Evolutionary conservation across 371 early-diverging fungal species (phyloP), one percentile per base, ranked within the genome.

Genomic region (Apophysomyces ossiformis): DNA sequence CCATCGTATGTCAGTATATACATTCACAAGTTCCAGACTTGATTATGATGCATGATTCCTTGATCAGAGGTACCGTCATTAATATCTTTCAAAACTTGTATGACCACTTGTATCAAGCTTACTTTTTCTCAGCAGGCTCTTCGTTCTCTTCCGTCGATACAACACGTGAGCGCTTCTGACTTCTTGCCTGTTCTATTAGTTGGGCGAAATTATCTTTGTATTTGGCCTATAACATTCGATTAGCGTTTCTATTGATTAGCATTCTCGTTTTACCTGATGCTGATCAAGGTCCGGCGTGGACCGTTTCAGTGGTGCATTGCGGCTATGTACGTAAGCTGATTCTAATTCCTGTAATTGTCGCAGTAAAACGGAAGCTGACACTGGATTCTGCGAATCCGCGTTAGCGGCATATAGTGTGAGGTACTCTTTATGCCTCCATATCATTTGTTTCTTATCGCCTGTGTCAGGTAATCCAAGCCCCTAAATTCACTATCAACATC

Each of bases 371-470:
- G 32, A 9, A 11, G 38, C 38, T 5, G 61, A 59, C 12, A 61
- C 76, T 2, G 89, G 89, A 18, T 82, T 66, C 7, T 69, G 69
- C 0, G 88, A 72, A 64, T 90, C 90, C 54, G 79, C 73, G 61
- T 90, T 90, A 36, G 90, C 88, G 68, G 87, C 77, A 68, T 84
- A 89, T 38, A 87, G 67, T 37, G 82, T 89, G 26, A 86, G 66
- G 68, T 83, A 90, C 64, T 90, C 89, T 11, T 76, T 74, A 58
- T 90, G 89, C 0, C 90, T 76, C 65, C 81, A 79, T 50, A 79
- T 75, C 75, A 89, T 70, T 60, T 77, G 71, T 9, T 74, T 69
- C 64, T 80, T 85, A 70, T 84, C 86, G 12, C 90, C 90, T 58
- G 79, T 71, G 16, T 76, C 62, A 7, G 87, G 70, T n/a, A 90